Conservation (phyloP, 306 rosid genomes). For the Lathyrus sativus region DNA sequence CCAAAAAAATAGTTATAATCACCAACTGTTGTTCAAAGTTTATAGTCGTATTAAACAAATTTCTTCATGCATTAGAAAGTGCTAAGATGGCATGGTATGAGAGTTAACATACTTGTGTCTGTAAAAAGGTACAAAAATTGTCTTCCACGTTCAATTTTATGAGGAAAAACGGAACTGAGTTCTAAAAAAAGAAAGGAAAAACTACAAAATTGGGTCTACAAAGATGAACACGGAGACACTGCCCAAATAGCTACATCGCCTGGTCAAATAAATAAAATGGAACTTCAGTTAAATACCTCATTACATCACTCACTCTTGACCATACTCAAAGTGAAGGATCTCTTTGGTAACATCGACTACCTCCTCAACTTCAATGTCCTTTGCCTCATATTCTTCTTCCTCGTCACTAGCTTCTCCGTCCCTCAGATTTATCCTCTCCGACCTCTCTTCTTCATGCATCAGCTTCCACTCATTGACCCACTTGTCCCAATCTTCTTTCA, state of each 20-base stretch:
- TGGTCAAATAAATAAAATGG: background rate
- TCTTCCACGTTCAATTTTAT: background rate
- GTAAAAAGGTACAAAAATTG: slow-evolving; percentile 6
- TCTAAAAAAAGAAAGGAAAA: background rate
- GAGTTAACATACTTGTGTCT: background rate
- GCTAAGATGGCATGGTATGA: no score
- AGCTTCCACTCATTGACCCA: slow-evolving; percentile 79
- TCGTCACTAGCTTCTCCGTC: slow-evolving; percentile 94
- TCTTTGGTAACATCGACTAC: slow-evolving; percentile 56
- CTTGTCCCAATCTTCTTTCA: slow-evolving; percentile 89
- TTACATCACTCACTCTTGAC: slow-evolving; percentile 41
- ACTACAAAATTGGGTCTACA: slow-evolving; percentile 44
- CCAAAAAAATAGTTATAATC: no score
- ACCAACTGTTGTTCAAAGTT: no score
- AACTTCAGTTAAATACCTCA: slow-evolving; percentile 16
- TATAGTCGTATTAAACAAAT: background rate
- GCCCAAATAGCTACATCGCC: background rate
- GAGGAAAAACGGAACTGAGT: background rate
- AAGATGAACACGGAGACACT: background rate
- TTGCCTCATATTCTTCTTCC: slow-evolving; percentile 92
- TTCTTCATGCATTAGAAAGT: background rate
- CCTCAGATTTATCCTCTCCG: slow-evolving; percentile 57
- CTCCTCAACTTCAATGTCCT: slow-evolving; percentile 85
- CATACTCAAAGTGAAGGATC: slow-evolving; percentile 54
- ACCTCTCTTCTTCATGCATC: slow-evolving; percentile 58